Evolutionary conservation across 768 basidiomycete genomes (phyloP).

Genomic region (Boletus insuetus): DNA sequence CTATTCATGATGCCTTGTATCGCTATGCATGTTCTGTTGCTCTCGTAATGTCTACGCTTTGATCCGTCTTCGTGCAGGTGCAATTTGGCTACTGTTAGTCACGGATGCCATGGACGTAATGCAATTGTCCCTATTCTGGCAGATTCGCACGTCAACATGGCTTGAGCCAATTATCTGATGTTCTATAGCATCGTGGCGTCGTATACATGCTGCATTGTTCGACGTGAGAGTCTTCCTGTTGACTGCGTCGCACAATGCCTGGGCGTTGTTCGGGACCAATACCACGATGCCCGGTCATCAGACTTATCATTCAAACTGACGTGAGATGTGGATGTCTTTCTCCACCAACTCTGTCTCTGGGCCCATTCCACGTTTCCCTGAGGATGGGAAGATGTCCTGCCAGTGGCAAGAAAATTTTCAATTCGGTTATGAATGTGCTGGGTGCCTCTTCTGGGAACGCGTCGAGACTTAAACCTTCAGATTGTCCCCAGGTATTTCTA

Average conservation of each 20-base stretch:
- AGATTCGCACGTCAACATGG: no score
- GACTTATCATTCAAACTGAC: not conserved
- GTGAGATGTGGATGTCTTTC: not conserved
- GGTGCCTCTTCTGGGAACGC: no score
- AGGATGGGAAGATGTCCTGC: not conserved
- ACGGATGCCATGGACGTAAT: not conserved
- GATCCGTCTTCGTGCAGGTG: not conserved
- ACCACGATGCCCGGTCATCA: not conserved
- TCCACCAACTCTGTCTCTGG: not conserved
- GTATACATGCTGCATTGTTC: no score
- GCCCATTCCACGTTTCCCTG: not conserved
- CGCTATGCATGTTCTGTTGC: conserved; percentile 9
- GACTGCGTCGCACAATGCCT: no score
- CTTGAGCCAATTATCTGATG: no score
- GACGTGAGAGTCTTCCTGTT: no score
- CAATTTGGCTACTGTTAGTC: not conserved
- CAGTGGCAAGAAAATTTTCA: no score
- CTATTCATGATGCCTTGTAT: conserved; percentile 13
- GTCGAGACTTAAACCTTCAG: not conserved
- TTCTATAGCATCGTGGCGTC: no score
- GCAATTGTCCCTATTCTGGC: no score
- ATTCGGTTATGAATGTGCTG: no score
- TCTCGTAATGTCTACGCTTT: conserved; percentile 11
- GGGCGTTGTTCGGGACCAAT: not conserved
- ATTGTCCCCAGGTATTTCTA: not conserved